Conservation (phyloP, 345 rosid species). For the Lepidium aucheri region DNA sequence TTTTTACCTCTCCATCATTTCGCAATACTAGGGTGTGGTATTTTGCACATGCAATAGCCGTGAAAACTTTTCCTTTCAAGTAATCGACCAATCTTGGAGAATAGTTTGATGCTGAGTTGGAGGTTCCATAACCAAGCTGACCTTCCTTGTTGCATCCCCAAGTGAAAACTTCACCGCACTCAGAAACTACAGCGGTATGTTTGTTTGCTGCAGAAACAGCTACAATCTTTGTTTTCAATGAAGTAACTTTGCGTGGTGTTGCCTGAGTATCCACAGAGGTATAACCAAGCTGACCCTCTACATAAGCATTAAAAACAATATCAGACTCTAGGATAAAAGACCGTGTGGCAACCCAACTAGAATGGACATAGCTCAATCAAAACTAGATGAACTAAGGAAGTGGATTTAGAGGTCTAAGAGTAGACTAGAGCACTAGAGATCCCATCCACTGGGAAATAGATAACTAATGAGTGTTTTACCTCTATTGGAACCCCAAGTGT, state of each 20-base stretch:
- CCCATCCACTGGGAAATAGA: background rate
- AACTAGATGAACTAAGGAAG: background rate
- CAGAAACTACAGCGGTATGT: conserved; percentile 89
- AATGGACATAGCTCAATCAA: background rate
- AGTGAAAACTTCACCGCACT: conserved; percentile 86
- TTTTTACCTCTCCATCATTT: conserved; percentile 82
- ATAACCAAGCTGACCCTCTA: conserved; percentile 99
- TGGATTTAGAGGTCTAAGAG: background rate
- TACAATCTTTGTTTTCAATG: conserved; percentile 60
- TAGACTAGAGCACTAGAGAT: background rate
- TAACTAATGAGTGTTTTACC: conserved; percentile 34
- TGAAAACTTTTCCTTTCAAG: conserved; percentile 72
- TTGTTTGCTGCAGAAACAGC: conserved; percentile 97
- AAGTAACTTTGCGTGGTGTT: conserved; percentile 87
- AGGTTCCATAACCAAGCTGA: conserved; percentile 98
- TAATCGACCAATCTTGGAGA: conserved; percentile 87
- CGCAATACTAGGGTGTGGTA: conserved; percentile 78
- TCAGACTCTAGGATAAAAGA: background rate
- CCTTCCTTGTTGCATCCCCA: conserved; percentile 99
- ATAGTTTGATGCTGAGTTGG: conserved; percentile 96
- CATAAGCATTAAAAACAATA: conserved; percentile 20
- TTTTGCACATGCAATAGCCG: conserved; percentile 68
- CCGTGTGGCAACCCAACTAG: background rate
- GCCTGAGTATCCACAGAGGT: conserved; percentile 95
- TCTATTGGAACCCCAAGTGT: conserved; percentile 98